These are phyloP conservation scores for Lactarius pseudohatsudake DNA, from an alignment of 768 basidiomycete genomes.

Conservation along the genomic window DNA sequence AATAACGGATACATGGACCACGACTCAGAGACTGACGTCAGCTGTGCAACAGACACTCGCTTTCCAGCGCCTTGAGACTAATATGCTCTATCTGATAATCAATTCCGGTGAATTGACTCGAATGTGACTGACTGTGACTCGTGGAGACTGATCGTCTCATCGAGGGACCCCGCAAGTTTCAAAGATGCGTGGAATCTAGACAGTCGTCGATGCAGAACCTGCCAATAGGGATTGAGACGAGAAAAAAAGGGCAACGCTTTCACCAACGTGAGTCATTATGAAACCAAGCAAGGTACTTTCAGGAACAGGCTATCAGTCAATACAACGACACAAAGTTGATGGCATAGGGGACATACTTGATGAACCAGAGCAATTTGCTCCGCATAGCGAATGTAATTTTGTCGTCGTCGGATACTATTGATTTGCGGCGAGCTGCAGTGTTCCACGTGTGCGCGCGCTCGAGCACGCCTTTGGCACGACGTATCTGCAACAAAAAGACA, in stretches of 20 bases:
- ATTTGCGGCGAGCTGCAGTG: conserved; percentile 35
- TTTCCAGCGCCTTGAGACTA: conserved; percentile 61
- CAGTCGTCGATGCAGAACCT: conserved; percentile 72
- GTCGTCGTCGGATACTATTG: conserved; percentile 47
- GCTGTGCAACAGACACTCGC: conserved; percentile 60
- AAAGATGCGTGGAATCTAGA: conserved; percentile 58
- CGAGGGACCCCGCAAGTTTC: conserved; percentile 57
- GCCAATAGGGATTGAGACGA: conserved; percentile 2
- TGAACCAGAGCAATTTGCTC: conserved; percentile 78
- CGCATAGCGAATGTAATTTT: conserved; percentile 78
- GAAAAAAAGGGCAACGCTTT: background rate
- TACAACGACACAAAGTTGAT: background rate
- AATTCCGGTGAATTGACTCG: background rate
- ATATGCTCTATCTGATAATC: background rate
- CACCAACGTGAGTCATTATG: conserved; percentile 65
- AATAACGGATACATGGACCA: background rate
- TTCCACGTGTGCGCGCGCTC: conserved; percentile 69
- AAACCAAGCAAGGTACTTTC: conserved; percentile 65
- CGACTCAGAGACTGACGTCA: conserved; percentile 46
- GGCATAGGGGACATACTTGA: conserved; percentile 57
- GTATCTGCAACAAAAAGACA: conserved; percentile 68
- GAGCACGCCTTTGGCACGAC: conserved; percentile 67
- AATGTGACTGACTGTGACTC: conserved; percentile 58
- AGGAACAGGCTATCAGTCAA: conserved; percentile 3
- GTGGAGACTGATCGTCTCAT: conserved; percentile 73